These are phyloP conservation scores for Polychytrium aggregatum DNA, from an alignment of 192 early-diverging fungal species.

Conservation along the genomic window DNA sequence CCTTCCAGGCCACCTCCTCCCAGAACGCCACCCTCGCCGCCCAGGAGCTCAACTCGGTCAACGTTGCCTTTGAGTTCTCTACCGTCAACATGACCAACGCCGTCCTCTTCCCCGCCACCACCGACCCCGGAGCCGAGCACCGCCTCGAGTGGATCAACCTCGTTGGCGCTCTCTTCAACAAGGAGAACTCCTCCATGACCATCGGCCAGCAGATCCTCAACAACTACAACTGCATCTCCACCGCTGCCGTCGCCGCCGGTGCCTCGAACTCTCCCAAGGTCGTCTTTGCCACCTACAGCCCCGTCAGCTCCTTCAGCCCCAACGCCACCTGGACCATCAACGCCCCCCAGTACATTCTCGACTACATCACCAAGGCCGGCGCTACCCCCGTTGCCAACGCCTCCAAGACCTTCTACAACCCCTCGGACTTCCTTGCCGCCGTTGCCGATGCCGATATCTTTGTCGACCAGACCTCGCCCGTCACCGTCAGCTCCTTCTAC, in stretches of 20 bases:
- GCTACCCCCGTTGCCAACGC: constrained; percentile 2
- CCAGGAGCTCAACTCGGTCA: neutral
- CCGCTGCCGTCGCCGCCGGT: constrained; percentile 8
- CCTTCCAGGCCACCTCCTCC: constrained; percentile 7
- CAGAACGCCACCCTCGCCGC: constrained; percentile 1
- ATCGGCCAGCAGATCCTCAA: constrained; percentile 29
- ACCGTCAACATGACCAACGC: constrained; percentile 14
- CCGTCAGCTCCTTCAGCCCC: constrained; percentile 1
- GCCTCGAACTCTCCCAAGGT: constrained; percentile 3
- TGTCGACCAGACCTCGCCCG: constrained; percentile 14
- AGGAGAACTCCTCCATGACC: constrained; percentile 36
- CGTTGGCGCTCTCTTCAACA: constrained; percentile 55
- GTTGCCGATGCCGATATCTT: constrained; percentile 16
- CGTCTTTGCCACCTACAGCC: constrained; percentile 5
- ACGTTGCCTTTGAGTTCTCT: neutral
- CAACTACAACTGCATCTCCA: constrained; percentile 45
- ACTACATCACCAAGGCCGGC: constrained; percentile 23
- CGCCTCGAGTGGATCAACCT: constrained; percentile 49
- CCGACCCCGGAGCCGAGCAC: constrained; percentile 12
- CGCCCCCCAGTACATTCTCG: constrained; percentile 35
- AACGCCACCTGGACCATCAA: constrained; percentile 25
- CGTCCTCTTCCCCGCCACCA: constrained; percentile 16
- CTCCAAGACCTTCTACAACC: constrained; percentile 7
- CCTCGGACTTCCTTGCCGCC: constrained; percentile 6
- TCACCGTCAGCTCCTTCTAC: constrained; percentile 5